Evolutionary conservation across 768 basidiomycete genomes (phyloP).

Genomic region (Termitomyces sp.): DNA sequence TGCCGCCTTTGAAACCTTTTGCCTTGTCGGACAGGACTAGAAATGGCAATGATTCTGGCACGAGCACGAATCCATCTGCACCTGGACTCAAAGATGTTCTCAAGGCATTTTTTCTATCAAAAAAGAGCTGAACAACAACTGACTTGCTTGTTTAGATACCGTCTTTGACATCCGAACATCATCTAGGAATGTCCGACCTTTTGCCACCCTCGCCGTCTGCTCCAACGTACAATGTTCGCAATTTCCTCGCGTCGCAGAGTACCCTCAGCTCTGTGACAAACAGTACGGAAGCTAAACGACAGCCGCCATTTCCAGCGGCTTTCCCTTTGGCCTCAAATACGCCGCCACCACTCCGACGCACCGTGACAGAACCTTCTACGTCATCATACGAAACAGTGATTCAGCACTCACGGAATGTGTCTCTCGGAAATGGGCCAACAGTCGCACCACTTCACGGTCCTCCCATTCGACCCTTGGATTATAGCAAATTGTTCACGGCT

Average conservation of each 20-base stretch:
- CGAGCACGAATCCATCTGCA: conserved; percentile 30
- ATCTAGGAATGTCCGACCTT: conserved; percentile 61
- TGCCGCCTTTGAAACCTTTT: conserved; percentile 42
- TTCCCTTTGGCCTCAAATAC: conserved; percentile 24
- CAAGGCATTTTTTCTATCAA: conserved; percentile 39
- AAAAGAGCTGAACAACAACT: neutral
- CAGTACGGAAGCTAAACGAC: conserved; percentile 14
- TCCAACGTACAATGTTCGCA: conserved; percentile 29
- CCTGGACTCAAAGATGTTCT: conserved; percentile 70
- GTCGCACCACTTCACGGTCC: conserved; percentile 31
- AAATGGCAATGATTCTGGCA: conserved; percentile 41
- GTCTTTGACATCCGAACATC: conserved; percentile 63
- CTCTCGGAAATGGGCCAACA: conserved; percentile 22
- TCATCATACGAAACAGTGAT: conserved; percentile 9
- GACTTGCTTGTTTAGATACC: conserved; percentile 42
- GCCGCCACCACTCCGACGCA: conserved; percentile 21
- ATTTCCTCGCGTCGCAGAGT: conserved; percentile 31
- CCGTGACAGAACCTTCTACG: conserved; percentile 13
- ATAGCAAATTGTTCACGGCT: conserved; percentile 45
- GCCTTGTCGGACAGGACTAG: conserved; percentile 35
- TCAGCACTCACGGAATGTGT: conserved; percentile 11
- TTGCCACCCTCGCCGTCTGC: conserved; percentile 70
- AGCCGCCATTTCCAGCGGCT: conserved; percentile 14
- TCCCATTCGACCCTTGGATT: conserved; percentile 63
- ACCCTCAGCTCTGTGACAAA: conserved; percentile 24